Evolutionary conservation across 371 early-diverging fungal genomes (phyloP).

Genomic region (Dinochytrium kinnereticum): DNA sequence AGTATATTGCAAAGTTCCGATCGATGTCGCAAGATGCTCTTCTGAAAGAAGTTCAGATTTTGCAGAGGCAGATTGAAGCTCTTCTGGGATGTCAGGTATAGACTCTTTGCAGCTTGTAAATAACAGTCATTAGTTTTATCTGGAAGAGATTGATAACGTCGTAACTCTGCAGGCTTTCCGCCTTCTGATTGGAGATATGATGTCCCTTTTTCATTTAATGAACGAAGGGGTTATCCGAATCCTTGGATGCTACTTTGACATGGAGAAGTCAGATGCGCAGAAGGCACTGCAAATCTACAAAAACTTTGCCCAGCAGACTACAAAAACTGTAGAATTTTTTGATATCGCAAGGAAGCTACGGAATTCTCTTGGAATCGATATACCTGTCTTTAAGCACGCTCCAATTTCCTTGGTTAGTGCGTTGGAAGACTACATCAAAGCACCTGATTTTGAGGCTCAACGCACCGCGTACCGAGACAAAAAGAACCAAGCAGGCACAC

Average conservation of each 20-base stretch:
- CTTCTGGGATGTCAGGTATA: slow-evolving; percentile 76
- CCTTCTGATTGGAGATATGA: slow-evolving; percentile 82
- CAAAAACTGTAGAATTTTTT: slow-evolving; percentile 77
- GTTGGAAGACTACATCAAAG: slow-evolving; percentile 84
- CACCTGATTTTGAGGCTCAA: slow-evolving; percentile 69
- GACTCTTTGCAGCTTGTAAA: background rate
- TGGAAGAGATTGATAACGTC: slow-evolving; percentile 85
- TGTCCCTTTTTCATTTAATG: slow-evolving; percentile 83
- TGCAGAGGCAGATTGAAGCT: slow-evolving; percentile 83
- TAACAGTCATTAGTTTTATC: slow-evolving; percentile 66
- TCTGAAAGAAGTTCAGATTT: slow-evolving; percentile 54
- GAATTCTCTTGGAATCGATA: slow-evolving; percentile 70
- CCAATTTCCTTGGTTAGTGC: slow-evolving; percentile 85
- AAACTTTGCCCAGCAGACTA: slow-evolving; percentile 82
- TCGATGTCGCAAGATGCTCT: slow-evolving; percentile 62
- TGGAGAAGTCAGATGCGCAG: slow-evolving; percentile 79
- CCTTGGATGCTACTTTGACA: slow-evolving; percentile 84
- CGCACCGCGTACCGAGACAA: slow-evolving; percentile 50
- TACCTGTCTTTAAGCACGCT: slow-evolving; percentile 85
- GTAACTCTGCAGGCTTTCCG: slow-evolving; percentile 86
- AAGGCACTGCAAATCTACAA: slow-evolving; percentile 89
- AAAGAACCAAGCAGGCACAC: slow-evolving; percentile 27
- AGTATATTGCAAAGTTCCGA: slow-evolving; percentile 60
- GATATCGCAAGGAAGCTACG: slow-evolving; percentile 76
- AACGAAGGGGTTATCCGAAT: slow-evolving; percentile 93